phyloP scores from a whole-genome alignment of 495 filamentous ascomycete genomes.

The Parathielavia hyrcaniae region DNA sequence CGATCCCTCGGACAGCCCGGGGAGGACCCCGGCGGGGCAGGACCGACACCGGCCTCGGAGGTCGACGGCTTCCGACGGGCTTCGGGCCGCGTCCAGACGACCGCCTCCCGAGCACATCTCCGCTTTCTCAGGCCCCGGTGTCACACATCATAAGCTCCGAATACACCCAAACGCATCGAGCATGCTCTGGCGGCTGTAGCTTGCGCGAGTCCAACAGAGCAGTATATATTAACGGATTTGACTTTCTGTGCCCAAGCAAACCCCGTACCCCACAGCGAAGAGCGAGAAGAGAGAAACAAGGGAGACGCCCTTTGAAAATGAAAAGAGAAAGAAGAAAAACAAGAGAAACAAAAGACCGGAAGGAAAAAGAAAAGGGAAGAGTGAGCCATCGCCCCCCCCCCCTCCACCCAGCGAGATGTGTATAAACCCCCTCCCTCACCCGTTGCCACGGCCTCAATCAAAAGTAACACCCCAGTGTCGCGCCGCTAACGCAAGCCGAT shows the following conservation, averaged over 20 bases:
- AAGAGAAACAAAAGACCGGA: neutral
- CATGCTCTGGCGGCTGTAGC: neutral
- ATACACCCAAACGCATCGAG: no score
- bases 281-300: neutral
- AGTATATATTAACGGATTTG: slow-evolving; percentile 14
- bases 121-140: neutral
- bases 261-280: slow-evolving; percentile 5
- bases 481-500: slow-evolving; percentile 66
- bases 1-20: neutral
- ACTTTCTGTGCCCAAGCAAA: slow-evolving; percentile 12
- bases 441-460: no score
- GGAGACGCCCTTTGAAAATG: neutral
- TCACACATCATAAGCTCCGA: neutral
- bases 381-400: neutral
- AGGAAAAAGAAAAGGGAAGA: slow-evolving; percentile 1
- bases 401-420: slow-evolving; percentile 1
- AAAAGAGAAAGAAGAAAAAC: neutral
- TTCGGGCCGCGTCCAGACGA: neutral
- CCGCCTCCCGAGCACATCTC: neutral
- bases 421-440: no score
- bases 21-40: slow-evolving; percentile 5
- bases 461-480: neutral
- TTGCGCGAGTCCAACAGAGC: neutral
- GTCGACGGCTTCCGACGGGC: neutral
- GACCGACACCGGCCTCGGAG: slow-evolving; percentile 7